These are phyloP conservation scores for Sclerotinia trifoliorum DNA, from an alignment of 2,329 filamentous ascomycete genomes.

Conservation along the genomic window DNA sequence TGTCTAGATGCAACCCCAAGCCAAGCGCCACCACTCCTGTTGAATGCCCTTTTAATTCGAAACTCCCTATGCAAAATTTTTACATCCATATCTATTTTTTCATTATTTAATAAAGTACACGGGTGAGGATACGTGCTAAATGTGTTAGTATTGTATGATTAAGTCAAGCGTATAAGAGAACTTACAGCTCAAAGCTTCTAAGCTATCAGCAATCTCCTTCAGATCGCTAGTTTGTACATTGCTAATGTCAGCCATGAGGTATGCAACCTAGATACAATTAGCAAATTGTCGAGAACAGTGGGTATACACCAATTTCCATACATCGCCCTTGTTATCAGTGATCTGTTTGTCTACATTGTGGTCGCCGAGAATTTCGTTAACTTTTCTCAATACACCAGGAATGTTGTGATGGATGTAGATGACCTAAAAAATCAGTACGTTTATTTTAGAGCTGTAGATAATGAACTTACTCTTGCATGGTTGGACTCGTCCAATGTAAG, in stretches of 20 bases:
- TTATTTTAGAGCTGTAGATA: neutral
- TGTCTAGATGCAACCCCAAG: conserved; percentile 24
- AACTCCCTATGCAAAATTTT: conserved; percentile 13
- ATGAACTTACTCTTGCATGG: conserved; percentile 68
- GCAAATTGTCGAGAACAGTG: conserved; percentile 7
- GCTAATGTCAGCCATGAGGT: conserved; percentile 97
- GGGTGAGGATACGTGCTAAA: conserved; percentile 42
- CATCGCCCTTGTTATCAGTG: conserved; percentile 89
- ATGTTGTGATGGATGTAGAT: conserved; percentile 98
- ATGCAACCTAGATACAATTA: conserved; percentile 63
- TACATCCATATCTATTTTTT: conserved; percentile 15
- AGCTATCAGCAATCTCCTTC: conserved; percentile 77
- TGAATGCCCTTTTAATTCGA: conserved; percentile 30
- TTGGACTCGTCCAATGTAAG: conserved; percentile 86
- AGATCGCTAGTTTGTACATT: conserved; percentile 78
- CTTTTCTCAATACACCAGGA: conserved; percentile 88
- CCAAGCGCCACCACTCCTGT: conserved; percentile 31
- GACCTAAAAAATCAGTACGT: conserved; percentile 51
- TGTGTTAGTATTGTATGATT: conserved; percentile 16
- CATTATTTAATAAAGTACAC: conserved; percentile 41
- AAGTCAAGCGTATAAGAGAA: neutral
- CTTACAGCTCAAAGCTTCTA: conserved; percentile 80
- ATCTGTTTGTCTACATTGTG: conserved; percentile 99
- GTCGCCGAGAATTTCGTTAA: conserved; percentile 90
- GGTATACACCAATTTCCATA: conserved; percentile 45